Base-by-base conservation (phyloP, 192 early-diverging fungal genomes). In the Rhizoclosmatium sp. region DNA sequence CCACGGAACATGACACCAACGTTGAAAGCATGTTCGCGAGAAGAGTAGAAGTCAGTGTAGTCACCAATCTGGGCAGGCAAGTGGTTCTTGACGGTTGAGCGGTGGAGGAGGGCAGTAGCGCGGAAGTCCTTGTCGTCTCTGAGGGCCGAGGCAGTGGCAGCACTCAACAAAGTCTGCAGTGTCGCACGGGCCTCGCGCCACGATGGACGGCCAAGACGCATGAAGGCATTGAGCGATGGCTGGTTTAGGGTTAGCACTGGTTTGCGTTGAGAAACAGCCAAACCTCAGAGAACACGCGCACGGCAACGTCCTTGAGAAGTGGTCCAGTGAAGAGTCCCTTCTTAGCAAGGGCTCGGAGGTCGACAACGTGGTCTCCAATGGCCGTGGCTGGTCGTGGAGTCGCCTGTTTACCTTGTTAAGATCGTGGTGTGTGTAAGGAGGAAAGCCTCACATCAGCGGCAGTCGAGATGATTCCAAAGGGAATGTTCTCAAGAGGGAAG, bases 21-120 rank as follows among this genome's bases (percentile, higher is more conserved):
- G 80, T 98, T 98, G 70, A 92, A 96, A 19, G 97, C 97, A 78
- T 99, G 97, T 77, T 99, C 96, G 76, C 93, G 92, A 44, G 94
- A 95, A 49, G 95, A 93, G 81, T 99, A 99, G 78, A 99, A 99
- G 80, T 99, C 97, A 0, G 97, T 97, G 85, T 97, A 98, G 82
- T 98, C 95, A 44, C 97, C 96, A 75, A 99, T 96, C 16, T 86
- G 73, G 47, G 92, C 93, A 10, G 97, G 97, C 48, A 99, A 71
- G 80, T 96, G 94, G 88, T 94, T 93, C 59, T 66, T 85, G 47
- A 90, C 93, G 0, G 74, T 48, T 9, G 69, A 46, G 67, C 91
- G 82, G 12, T 87, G 85, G 59, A 92, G 82, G 47, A 94, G 84
- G 42, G 88, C 92, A 9, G 78, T 67, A 49, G 82, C 79, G 7